phyloP scores from a whole-genome alignment of 306 rosid genomes.

The Astragalus glycyphyllos region DNA sequence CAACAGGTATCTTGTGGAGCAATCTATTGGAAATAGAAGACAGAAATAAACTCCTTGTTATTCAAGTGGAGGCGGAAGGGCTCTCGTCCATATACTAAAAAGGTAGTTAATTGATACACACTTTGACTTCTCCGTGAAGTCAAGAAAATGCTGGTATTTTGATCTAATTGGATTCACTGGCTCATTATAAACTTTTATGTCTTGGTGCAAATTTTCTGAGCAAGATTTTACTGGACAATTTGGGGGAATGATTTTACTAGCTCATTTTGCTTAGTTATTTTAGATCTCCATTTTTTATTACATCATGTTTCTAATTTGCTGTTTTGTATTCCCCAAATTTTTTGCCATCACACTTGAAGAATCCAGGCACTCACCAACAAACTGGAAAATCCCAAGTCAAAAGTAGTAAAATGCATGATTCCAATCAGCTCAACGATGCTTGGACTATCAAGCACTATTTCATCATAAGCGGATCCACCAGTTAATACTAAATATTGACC shows the following conservation, averaged over 20 bases:
- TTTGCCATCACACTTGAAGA: no score
- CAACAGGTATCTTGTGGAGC: constrained; percentile 53
- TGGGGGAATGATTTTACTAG: constrained; percentile 2
- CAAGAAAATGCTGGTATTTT: constrained; percentile 10
- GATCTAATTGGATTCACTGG: constrained; percentile 14
- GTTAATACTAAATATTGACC: no score
- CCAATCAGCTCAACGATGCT: no score
- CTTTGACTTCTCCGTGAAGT: constrained; percentile 16
- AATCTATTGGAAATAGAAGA: constrained; percentile 47
- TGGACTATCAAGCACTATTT: no score
- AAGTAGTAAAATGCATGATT: no score
- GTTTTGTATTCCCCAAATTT: no score
- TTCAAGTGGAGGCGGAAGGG: constrained; percentile 31
- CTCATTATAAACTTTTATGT: neutral
- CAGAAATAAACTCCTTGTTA: constrained; percentile 21
- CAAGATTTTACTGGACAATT: constrained; percentile 7
- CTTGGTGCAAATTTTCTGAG: constrained; percentile 1
- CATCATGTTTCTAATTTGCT: no score
- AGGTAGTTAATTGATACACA: neutral
- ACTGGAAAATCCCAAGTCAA: no score
- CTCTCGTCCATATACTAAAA: constrained; percentile 7
- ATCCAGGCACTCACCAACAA: no score
- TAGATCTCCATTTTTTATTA: neutral
- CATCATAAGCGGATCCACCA: no score
- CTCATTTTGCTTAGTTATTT: neutral